Conservation (phyloP, 257 asterid genomes). For the Salvia hispanica region DNA sequence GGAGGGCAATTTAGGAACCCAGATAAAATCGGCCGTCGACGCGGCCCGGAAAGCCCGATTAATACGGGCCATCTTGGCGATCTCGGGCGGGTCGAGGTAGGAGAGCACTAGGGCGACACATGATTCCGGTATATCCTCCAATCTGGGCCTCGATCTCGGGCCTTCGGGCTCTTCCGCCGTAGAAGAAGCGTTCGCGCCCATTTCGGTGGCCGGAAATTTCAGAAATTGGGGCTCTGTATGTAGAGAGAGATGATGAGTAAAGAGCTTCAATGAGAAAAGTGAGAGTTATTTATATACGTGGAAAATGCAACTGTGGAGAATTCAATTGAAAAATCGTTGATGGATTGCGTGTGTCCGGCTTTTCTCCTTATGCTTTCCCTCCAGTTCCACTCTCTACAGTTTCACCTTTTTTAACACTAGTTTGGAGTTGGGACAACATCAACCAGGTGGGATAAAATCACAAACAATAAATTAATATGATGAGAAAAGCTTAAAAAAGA, state of each 20-base stretch:
- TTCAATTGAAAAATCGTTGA: neutral
- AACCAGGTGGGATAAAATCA: too few relatives aligned
- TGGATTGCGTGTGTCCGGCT: constrained; percentile 3
- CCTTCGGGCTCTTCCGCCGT: constrained; percentile 37
- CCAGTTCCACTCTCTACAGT: too few relatives aligned
- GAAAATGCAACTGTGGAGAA: constrained; percentile 3
- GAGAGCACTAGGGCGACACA: constrained; percentile 71
- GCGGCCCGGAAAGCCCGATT: constrained; percentile 71
- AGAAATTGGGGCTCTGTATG: neutral
- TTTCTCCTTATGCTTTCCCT: too few relatives aligned
- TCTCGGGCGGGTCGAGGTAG: constrained; percentile 75
- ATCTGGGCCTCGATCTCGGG: constrained; percentile 39
- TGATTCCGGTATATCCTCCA: constrained; percentile 82
- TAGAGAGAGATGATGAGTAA: constrained; percentile 22
- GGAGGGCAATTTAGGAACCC: constrained; percentile 73
- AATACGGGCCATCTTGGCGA: constrained; percentile 67
- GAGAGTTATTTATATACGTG: neutral
- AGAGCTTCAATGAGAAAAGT: neutral
- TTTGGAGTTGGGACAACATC: too few relatives aligned
- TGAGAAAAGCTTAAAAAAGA: too few relatives aligned
- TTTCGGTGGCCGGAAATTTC: constrained; percentile 28
- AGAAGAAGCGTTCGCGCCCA: constrained; percentile 72
- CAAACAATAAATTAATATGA: too few relatives aligned
- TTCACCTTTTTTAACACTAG: too few relatives aligned
- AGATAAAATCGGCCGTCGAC: constrained; percentile 81